Evolutionary conservation across 139 green algal genomes (phyloP), one percentile per base, ranked within the genome.

Genomic region (Chlamydomonas sphaeroides): DNA sequence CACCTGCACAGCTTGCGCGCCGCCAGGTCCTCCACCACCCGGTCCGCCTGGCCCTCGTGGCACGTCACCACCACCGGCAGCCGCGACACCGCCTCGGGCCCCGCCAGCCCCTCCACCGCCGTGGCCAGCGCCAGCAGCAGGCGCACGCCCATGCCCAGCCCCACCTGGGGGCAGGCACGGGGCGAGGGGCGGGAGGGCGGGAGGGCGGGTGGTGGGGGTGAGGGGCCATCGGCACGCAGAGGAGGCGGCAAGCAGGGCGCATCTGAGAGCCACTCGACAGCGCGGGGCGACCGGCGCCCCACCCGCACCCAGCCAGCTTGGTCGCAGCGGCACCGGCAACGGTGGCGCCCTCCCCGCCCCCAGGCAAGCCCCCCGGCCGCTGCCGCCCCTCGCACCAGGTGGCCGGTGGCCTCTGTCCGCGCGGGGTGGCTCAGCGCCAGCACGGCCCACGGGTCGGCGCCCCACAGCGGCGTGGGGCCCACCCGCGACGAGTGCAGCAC

Each of bases 1-100:
- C 35, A 80, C 74, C 74, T 80, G 74, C 74, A 80, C 74, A 80
- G 48, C 74, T 62, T 70, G 5, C 74, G 26, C 23, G 56, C 57
- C 25, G 57, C 8, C 38, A 80, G 56, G 72, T 80, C 72, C 11
- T 38, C 36, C 56, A 68, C 56, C 56, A 80, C 56, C 56, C 14
- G 10, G 45, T 53, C 45, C 45, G 14, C 45, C 45, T 53, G 45
- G 21, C 74, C 74, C 59, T 80, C 74, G 41, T 80, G 74, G 59
- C 74, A 80, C 1, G 74, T 32, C 25, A 80, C 1, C 39, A 80
- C 74, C 74, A 80, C 59, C 39, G 32, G 30, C 59, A 80, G 36
- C n/a, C 39, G 38, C 38, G 35, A 17, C 59, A 80, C 39, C 59
- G 74, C 74, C 38, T 70, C 74, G 17, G n/a, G 39, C 23, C 74